A percentile compares a stretch with the other conserved stretches of the same genome.
These are phyloP conservation scores for Mortierella sp. DNA, from an alignment of 371 early-diverging fungal species.

Conservation along the genomic window DNA sequence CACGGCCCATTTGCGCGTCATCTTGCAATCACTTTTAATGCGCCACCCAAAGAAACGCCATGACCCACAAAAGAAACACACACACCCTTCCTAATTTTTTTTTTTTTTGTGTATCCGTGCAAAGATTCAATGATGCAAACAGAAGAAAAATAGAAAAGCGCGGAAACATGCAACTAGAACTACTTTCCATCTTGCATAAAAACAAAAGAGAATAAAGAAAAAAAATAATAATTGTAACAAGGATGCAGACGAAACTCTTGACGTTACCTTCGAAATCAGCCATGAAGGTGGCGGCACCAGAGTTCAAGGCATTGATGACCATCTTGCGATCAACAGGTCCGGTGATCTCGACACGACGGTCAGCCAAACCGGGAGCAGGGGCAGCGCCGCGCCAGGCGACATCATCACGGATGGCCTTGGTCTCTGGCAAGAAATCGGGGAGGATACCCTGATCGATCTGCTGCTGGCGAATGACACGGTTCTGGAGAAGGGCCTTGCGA, in stretches of 20 bases:
- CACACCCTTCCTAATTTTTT: not conserved
- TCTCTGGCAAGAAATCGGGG: slow-evolving; percentile 94
- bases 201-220: not conserved
- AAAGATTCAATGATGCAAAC: not conserved
- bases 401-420: slow-evolving; percentile 90
- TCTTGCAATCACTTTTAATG: not conserved
- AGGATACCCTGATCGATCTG: slow-evolving; percentile 85
- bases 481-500: slow-evolving; percentile 83
- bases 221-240: not conserved
- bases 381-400: slow-evolving; percentile 89
- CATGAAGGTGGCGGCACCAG: slow-evolving; percentile 94
- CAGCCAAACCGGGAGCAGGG: slow-evolving; percentile 92
- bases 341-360: slow-evolving; percentile 97
- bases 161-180: too few species aligned
- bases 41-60: not conserved
- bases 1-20: not conserved
- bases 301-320: slow-evolving; percentile 98
- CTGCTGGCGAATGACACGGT: slow-evolving; percentile 81
- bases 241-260: not conserved
- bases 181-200: too few species aligned
- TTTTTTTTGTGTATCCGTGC: not conserved
- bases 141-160: not conserved
- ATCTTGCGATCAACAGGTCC: slow-evolving; percentile 98
- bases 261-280: slow-evolving; percentile 93
- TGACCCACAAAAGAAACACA: not conserved